Base-by-base conservation (phyloP, 2,329 filamentous ascomycete species). In the Sphaerulina musiva region DNA sequence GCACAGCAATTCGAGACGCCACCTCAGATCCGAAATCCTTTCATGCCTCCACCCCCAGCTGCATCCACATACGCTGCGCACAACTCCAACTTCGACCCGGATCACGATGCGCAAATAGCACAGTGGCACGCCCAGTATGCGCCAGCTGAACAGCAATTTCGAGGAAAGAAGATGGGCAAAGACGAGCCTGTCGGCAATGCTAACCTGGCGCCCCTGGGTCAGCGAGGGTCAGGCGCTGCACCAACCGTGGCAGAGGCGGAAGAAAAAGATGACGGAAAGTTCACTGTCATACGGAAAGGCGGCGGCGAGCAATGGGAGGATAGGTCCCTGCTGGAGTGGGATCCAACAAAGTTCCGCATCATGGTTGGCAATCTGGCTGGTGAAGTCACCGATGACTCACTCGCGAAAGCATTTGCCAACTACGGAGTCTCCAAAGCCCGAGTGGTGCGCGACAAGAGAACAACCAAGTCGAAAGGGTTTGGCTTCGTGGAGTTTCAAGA, bases 361-460 rank as follows among this genome's bases (percentile, higher is more conserved):
- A 97, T 97, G 71, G 90, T 97, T 12, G 93, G 93, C 60, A 98
- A 98, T 70, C 80, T 98, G 48, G 93, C 93, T 40, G 93, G 93
- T 62, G 93, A 98, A 76, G 93, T 95, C 31, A 98, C 93, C 1
- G 93, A 98, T 71, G 93, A 98, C 53, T 93, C 89, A 1, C 79
- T 98, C 9, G 79, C 93, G 65, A 98, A 98, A 73, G 93, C 93
- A 1, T 98, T 98, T 66, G 79, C 88, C 17, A 84, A 86, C 55
- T 98, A 95, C 78, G 95, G 89, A 1, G 83, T 97, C 23, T 86
- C 92, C 63, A 97, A 96, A 72, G 90, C 92, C 14, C 86, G 91
- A 48, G 93, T 98, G 32, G 85, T 97, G 57, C 84, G 93, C 48
- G 93, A 98, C 74, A 97, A 96, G 77, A 84, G 90, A 56, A 95